Evolutionary conservation across 768 basidiomycete genomes (phyloP).

Genomic region (Agaricus subrufescens): DNA sequence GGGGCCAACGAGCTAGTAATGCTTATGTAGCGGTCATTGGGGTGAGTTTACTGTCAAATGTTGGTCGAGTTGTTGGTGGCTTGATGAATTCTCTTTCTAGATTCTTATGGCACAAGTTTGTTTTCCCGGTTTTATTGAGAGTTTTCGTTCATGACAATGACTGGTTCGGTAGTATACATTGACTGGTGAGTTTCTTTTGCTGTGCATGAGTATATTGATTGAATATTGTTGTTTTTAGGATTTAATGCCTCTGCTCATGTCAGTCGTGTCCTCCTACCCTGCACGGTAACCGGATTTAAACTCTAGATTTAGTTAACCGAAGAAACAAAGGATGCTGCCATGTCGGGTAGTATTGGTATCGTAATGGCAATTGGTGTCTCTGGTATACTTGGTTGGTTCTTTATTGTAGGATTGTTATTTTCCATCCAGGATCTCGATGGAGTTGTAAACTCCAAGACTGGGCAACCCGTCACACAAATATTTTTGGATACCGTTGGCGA

Average conservation of each 20-base stretch:
- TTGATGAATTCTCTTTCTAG: slow-evolving; percentile 16
- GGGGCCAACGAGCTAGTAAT: slow-evolving; percentile 62
- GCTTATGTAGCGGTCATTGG: slow-evolving; percentile 72
- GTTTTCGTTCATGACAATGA: not conserved
- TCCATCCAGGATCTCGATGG: slow-evolving; percentile 66
- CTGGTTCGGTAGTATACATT: slow-evolving; percentile 47
- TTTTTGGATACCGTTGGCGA: slow-evolving; percentile 73
- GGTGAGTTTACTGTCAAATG: slow-evolving; percentile 20
- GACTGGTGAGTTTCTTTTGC: slow-evolving; percentile 42
- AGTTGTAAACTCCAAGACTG: slow-evolving; percentile 49
- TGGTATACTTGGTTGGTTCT: slow-evolving; percentile 71
- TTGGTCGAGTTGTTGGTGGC: not conserved
- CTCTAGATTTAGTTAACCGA: slow-evolving; percentile 56
- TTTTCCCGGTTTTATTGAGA: not conserved
- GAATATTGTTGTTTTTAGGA: slow-evolving; percentile 34
- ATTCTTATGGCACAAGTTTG: slow-evolving; percentile 65
- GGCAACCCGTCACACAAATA: slow-evolving; percentile 75
- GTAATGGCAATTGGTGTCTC: slow-evolving; percentile 70
- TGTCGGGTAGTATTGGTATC: slow-evolving; percentile 65
- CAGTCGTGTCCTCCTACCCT: slow-evolving; percentile 15
- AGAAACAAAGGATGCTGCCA: slow-evolving; percentile 67
- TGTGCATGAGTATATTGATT: no score
- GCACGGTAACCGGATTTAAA: not conserved
- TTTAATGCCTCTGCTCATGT: slow-evolving; percentile 76
- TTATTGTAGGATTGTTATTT: slow-evolving; percentile 67